Percentiles rank a stretch among this genome's conserved stretches.
Evolutionary conservation across 306 rosid species (phyloP).

Genomic region (Biancaea sappan): DNA sequence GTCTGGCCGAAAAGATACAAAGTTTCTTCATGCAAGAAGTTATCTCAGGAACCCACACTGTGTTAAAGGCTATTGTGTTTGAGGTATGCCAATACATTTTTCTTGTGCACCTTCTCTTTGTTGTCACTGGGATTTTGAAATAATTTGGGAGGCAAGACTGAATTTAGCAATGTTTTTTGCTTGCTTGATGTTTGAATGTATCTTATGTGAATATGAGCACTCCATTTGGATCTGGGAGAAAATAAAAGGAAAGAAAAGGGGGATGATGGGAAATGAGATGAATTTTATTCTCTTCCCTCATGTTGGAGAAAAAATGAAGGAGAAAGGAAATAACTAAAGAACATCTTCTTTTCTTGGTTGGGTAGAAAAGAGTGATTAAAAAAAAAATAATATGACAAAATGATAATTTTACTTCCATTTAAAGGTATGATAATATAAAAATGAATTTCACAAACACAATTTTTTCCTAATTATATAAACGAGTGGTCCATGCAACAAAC

Average conservation of each 20-base stretch:
- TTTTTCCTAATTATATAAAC: neutral
- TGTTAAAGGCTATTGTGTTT: conserved; percentile 70
- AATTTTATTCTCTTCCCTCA: neutral
- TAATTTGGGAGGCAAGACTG: conserved; percentile 25
- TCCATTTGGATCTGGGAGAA: neutral
- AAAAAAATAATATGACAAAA: neutral
- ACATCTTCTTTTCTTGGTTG: neutral
- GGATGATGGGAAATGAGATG: neutral
- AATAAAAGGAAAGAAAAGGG: neutral
- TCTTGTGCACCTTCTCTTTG: conserved; percentile 20
- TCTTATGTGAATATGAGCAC: neutral
- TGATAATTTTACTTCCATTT: neutral
- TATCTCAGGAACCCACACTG: conserved; percentile 83
- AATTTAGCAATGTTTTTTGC: conserved; percentile 18
- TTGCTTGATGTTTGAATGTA: neutral
- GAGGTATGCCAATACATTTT: conserved; percentile 59
- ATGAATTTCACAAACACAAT: neutral
- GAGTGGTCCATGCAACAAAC: neutral
- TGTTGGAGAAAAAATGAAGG: neutral
- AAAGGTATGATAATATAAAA: neutral
- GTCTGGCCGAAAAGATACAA: conserved; percentile 98
- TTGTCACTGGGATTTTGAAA: conserved; percentile 18
- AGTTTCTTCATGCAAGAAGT: conserved; percentile 99
- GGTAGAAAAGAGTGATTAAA: neutral
- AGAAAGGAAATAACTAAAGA: neutral